Percentiles rank a stretch among this genome's conserved stretches.
These are phyloP conservation scores for Beta macrorhiza DNA, from an alignment of 179 eudicot species.

Conservation along the genomic window DNA sequence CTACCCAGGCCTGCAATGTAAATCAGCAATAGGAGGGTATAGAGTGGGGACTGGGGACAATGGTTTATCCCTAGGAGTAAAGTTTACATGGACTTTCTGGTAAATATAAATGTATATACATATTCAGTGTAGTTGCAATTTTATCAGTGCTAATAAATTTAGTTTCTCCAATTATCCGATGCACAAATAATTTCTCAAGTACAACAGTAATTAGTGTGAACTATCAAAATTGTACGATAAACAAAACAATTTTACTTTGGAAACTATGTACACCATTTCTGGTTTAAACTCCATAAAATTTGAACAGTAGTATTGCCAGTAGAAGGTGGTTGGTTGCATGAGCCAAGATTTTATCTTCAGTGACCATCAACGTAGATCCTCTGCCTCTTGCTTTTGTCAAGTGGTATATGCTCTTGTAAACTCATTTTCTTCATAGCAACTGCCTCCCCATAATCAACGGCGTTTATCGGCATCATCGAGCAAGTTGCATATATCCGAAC, in stretches of 20 bases:
- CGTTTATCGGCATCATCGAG: constrained; percentile 67
- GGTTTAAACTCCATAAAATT: background rate
- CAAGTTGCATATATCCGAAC: constrained; percentile 86
- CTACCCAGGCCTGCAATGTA: constrained; percentile 24
- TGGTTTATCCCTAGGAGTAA: constrained; percentile 11
- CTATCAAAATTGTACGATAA: background rate
- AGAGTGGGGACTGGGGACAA: constrained; percentile 5
- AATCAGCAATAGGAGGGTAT: constrained; percentile 28
- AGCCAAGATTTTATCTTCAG: too few species aligned
- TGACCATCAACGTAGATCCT: too few species aligned
- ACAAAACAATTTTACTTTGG: background rate
- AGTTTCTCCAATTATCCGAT: background rate
- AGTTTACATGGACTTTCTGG: constrained; percentile 11
- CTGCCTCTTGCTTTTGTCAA: too few species aligned
- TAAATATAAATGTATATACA: constrained; percentile 34
- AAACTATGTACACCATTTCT: background rate
- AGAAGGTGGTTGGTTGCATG: too few species aligned
- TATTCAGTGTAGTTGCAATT: constrained; percentile 22
- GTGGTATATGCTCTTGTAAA: too few species aligned
- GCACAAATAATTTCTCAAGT: background rate
- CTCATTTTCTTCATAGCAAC: too few species aligned
- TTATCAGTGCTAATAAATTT: constrained; percentile 19
- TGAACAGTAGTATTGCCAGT: too few species aligned
- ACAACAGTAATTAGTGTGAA: background rate
- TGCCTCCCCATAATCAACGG: constrained; percentile 18